Evolutionary conservation across 2,329 filamentous ascomycete genomes (phyloP), one percentile per base, ranked within the genome.

Genomic region (Hypoxylon sp.): DNA sequence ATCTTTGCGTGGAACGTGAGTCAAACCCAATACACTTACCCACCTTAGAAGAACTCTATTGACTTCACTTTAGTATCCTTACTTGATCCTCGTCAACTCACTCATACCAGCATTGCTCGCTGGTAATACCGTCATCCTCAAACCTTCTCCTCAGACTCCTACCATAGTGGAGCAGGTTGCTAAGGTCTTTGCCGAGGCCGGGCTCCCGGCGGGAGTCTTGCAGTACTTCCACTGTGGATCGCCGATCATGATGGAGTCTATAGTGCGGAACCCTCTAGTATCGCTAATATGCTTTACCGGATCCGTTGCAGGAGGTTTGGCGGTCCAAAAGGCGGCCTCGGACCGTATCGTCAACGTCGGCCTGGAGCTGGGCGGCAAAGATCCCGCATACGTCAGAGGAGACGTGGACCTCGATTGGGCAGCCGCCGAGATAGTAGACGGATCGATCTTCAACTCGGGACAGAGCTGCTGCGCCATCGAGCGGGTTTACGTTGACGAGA

Each of bases 361-460:
- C 1, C 83, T 98, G 31, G 94, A 98, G 77, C 86, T 98, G 23
- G 94, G 94, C 64, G 94, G 94, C 64, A 98, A 98, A 73, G 94
- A 98, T 72, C 91, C 94, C 3, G 94, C 94, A 20, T 98, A 97
- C 70, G 83, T 98, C 51, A 83, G 94, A 58, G 80, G 80, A 5
- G 94, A 98, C 69, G 92, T 97, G 1, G 92, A 98, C 72, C 76
- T 96, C 43, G 86, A 86, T 43, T 97, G 93, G 94, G 93, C 89
- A 0, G 94, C 94, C 0, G 92, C 90, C 66, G 92, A 97, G 76
- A 95, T 98, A 69, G 92, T 98, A 11, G 94, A 98, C 68, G 94
- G 94, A 17, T 88, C 92, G n/a, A 81, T 98, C 55, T 98, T 98
- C 82, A 98, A 98, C 79, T 97, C 93, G 48, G 94, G 94, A n/a